Base-by-base conservation (phyloP, 805 yeast genomes). In the Lipomyces sp. region DNA sequence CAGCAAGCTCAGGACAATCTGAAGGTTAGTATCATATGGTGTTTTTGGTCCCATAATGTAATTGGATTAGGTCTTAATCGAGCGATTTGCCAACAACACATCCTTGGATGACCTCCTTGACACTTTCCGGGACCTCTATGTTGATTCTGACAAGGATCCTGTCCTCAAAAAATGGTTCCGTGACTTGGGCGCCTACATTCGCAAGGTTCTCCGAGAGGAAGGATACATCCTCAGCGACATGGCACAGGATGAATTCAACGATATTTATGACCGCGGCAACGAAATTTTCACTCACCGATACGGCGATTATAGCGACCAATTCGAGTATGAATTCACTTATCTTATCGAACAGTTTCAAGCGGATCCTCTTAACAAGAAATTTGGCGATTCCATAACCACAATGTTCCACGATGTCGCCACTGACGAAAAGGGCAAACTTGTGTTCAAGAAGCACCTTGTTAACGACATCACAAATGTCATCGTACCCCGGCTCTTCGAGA, bases 21-120 rank as follows among this genome's bases (percentile, higher is more conserved):
- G 57, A 42, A 51, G 34, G 54, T n/a, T 29, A 42, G 48, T 42
- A 8, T 42, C 48, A 5, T 11, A 37, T 37, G 39, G 48, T 42
- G 48, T 42, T 6, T 5, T 42, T 10, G 18, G 48, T 15, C 13
- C 15, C 24, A n/a, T 42, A n/a, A 24, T 10, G 24, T 42, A n/a
- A 42, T 42, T 42, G n/a, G 29, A 5, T 7, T 32, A 51, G 35
- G 55, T 54, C 15, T 59, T 70, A 29, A 59, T 70, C 34, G 73
- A 70, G 63, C 64, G 71, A 7, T 62, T 60, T 42, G 70, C 72
- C 32, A 69, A 70, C 50, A 62, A 64, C 35, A 56, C 69, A 2
- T 64, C 69, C 10, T 54, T 69, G 11, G 65, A 62, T 35, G 64
- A 35, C 32, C 42, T 70, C 6, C 35, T 60, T 35, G 60, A 18